Evolutionary conservation across 2,329 filamentous ascomycete species (phyloP).

Genomic region (Neofusicoccum laricinum): DNA sequence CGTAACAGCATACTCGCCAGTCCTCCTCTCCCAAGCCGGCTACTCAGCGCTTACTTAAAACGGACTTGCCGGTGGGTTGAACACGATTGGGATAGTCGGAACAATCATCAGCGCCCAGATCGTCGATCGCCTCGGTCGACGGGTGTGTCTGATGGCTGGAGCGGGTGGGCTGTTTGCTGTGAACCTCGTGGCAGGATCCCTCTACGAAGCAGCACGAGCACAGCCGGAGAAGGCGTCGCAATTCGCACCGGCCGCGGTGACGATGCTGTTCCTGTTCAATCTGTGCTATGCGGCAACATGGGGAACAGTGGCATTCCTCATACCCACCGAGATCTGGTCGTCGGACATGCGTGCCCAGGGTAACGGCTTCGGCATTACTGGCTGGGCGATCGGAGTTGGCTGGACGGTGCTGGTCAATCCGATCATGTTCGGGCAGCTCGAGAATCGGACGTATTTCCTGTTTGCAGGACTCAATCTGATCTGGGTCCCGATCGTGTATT

Average conservation of each 20-base stretch:
- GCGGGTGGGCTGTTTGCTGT: conserved; percentile 40
- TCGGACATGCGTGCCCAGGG: conserved; percentile 57
- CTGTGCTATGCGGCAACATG: conserved; percentile 52
- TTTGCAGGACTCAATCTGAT: conserved; percentile 52
- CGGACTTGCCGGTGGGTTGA: conserved; percentile 50
- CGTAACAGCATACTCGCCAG: conserved; percentile 29
- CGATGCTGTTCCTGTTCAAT: conserved; percentile 52
- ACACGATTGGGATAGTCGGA: conserved; percentile 52
- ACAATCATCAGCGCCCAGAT: conserved; percentile 52
- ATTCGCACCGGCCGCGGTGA: conserved; percentile 46
- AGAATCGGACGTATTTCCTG: conserved; percentile 51
- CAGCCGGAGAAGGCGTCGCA: conserved; percentile 30
- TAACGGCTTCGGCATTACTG: conserved; percentile 57
- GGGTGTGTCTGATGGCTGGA: conserved; percentile 41
- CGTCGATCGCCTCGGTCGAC: conserved; percentile 49
- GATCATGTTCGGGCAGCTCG: conserved; percentile 50
- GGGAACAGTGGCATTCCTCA: conserved; percentile 49
- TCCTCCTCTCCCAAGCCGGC: conserved; percentile 32
- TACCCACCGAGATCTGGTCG: conserved; percentile 57
- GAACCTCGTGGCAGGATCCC: conserved; percentile 36
- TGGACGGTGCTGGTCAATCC: conserved; percentile 54
- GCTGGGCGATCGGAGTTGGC: conserved; percentile 58
- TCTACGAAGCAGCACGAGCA: conserved; percentile 18
- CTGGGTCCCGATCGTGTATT: conserved; percentile 50
- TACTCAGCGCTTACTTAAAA: conserved; percentile 43